Conservation (phyloP, 1,139 yeast genomes). For the Yarrowia galli region DNA sequence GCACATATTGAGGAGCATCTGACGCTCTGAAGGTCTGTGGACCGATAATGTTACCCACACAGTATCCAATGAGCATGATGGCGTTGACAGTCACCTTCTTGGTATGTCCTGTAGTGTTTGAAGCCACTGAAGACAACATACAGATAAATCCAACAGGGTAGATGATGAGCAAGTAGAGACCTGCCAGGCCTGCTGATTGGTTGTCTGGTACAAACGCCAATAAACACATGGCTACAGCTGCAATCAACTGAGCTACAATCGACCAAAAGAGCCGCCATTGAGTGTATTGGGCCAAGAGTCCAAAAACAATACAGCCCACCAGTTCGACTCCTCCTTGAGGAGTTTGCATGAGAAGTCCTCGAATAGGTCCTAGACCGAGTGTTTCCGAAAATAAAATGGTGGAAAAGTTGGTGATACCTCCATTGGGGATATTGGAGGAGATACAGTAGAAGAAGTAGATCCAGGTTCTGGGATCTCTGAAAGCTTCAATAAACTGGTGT, state of each 20-base stretch:
- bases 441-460: constrained; percentile 56
- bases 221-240: constrained; percentile 13
- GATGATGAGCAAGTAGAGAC: constrained; percentile 20
- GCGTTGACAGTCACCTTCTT: constrained; percentile 22
- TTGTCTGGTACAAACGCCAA: background rate
- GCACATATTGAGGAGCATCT: constrained; percentile 16
- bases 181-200: constrained; percentile 13
- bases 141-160: constrained; percentile 19
- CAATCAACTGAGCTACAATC: constrained; percentile 15
- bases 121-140: constrained; percentile 12
- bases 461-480: constrained; percentile 58
- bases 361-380: constrained; percentile 3
- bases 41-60: constrained; percentile 20
- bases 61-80: constrained; percentile 4
- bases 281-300: constrained; percentile 15
- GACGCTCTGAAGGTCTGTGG: constrained; percentile 17
- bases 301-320: constrained; percentile 9
- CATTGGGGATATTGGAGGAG: constrained; percentile 59
- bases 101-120: constrained; percentile 18
- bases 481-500: constrained; percentile 59
- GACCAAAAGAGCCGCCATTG: constrained; percentile 23
- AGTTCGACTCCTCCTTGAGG: constrained; percentile 15
- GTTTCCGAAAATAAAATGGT: constrained; percentile 51
- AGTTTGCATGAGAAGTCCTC: constrained; percentile 18
- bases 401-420: constrained; percentile 59